Evolutionary conservation across 2,329 filamentous ascomycete genomes (phyloP).

Genomic region (Lasiodiplodia theobromae): DNA sequence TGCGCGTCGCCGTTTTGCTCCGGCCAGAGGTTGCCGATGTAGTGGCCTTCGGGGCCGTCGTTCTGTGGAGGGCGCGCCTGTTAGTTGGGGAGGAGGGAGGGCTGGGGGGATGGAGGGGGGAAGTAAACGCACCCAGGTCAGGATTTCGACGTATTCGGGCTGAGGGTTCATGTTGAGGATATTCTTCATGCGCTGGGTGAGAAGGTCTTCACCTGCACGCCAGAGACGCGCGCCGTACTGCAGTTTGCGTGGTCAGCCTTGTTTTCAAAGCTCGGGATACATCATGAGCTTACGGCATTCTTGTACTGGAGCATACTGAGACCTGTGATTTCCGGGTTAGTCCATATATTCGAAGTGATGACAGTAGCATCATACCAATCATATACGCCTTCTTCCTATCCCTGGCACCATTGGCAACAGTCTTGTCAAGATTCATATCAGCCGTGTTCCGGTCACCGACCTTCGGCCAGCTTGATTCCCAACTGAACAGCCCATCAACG

Average conservation of each 20-base stretch:
- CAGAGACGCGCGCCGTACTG: slow-evolving; percentile 40
- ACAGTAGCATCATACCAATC: slow-evolving; percentile 33
- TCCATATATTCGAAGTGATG: no score
- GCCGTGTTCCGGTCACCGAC: slow-evolving; percentile 32
- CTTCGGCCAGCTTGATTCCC: slow-evolving; percentile 48
- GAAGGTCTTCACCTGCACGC: slow-evolving; percentile 43
- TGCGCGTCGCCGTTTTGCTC: no score
- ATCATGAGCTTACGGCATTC: slow-evolving; percentile 32
- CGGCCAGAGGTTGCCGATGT: no score
- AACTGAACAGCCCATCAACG: slow-evolving; percentile 48
- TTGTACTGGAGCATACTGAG: slow-evolving; percentile 40
- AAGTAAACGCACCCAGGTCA: slow-evolving; percentile 38
- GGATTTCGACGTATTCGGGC: slow-evolving; percentile 45
- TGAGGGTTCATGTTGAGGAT: slow-evolving; percentile 40
- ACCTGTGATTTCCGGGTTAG: no score
- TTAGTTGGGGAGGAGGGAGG: not conserved
- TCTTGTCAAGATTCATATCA: slow-evolving; percentile 38
- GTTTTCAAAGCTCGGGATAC: no score
- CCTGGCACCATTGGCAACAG: slow-evolving; percentile 36
- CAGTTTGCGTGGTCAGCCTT: no score
- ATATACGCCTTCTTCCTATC: slow-evolving; percentile 44
- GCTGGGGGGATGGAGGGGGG: not conserved
- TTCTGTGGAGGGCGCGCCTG: no score
- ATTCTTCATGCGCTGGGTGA: slow-evolving; percentile 47
- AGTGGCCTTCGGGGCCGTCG: no score